Percentiles rank a stretch among this genome's conserved stretches.
phyloP scores from a whole-genome alignment of 169 alveolate genomes.

The Cryptosporidium meleagridis region DNA sequence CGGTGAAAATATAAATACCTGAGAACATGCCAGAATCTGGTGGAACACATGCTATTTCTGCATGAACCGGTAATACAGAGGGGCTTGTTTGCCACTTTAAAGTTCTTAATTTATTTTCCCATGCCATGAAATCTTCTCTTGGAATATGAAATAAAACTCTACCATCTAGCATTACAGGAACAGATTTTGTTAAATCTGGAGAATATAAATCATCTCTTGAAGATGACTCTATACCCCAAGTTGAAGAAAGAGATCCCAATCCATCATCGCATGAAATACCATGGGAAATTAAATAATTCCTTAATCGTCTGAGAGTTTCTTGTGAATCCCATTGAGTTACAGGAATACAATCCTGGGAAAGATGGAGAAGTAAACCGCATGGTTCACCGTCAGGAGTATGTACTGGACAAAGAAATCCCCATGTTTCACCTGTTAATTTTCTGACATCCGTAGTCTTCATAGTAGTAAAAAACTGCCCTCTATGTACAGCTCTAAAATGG shows the following conservation, averaged over 20 bases:
- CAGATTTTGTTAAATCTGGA: slow-evolving; percentile 81
- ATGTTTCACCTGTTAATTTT: slow-evolving; percentile 98
- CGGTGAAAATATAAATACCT: slow-evolving; percentile 93
- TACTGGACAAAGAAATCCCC: slow-evolving; percentile 99
- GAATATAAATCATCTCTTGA: slow-evolving; percentile 83
- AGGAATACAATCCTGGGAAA: slow-evolving; percentile 88
- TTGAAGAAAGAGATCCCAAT: slow-evolving; percentile 77
- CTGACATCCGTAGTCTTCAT: slow-evolving; percentile 97
- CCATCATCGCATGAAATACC: slow-evolving; percentile 77
- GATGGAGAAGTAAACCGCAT: slow-evolving; percentile 98
- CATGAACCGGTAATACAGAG: slow-evolving; percentile 80
- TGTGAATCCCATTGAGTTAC: slow-evolving; percentile 67
- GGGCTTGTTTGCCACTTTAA: slow-evolving; percentile 80
- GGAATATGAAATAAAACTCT: slow-evolving; percentile 87
- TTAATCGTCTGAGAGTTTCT: slow-evolving; percentile 38
- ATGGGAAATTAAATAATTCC: slow-evolving; percentile 30
- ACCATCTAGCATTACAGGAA: slow-evolving; percentile 93
- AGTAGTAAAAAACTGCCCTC: slow-evolving; percentile 98
- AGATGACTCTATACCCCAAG: slow-evolving; percentile 84
- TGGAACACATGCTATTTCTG: slow-evolving; percentile 90
- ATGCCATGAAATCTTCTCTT: slow-evolving; percentile 75
- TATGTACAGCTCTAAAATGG: slow-evolving; percentile 98
- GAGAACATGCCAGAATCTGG: slow-evolving; percentile 86
- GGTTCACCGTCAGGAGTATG: slow-evolving; percentile 99
- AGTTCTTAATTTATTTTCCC: slow-evolving; percentile 81